Evolutionary conservation across 495 filamentous ascomycete species (phyloP).

Genomic region (Neurospora sp.): DNA sequence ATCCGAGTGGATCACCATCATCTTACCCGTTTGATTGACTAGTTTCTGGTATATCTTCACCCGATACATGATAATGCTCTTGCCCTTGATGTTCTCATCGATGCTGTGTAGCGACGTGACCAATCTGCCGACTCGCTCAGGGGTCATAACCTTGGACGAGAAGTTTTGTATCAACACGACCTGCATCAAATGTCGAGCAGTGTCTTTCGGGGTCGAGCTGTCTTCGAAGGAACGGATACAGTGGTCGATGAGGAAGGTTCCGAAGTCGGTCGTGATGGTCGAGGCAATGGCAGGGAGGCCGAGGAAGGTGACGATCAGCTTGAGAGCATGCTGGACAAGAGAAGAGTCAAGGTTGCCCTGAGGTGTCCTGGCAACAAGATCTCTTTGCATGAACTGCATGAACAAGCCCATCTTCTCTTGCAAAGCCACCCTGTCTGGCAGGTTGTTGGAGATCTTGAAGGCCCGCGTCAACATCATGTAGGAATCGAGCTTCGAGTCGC

Average conservation of each 20-base stretch:
- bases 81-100: constrained; percentile 66
- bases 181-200: constrained; percentile 67
- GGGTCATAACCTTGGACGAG: constrained; percentile 57
- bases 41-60: constrained; percentile 68
- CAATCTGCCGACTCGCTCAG: constrained; percentile 53
- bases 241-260: constrained; percentile 67
- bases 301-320: constrained; percentile 61
- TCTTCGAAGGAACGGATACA: constrained; percentile 57
- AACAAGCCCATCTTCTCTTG: constrained; percentile 64
- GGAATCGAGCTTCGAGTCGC: constrained; percentile 66
- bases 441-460: constrained; percentile 65
- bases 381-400: constrained; percentile 68
- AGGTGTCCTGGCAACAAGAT: constrained; percentile 48
- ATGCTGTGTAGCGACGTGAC: constrained; percentile 58
- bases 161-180: constrained; percentile 73
- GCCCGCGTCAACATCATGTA: constrained; percentile 71
- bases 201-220: constrained; percentile 53
- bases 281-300: constrained; percentile 54
- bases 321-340: constrained; percentile 65
- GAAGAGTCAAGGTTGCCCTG: constrained; percentile 47
- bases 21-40: constrained; percentile 51
- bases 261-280: constrained; percentile 64
- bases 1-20: constrained; percentile 53
- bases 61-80: constrained; percentile 61
- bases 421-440: constrained; percentile 61